phyloP scores from a whole-genome alignment of 352 stramenopile species.

The Pelagophyceae sp. region DNA sequence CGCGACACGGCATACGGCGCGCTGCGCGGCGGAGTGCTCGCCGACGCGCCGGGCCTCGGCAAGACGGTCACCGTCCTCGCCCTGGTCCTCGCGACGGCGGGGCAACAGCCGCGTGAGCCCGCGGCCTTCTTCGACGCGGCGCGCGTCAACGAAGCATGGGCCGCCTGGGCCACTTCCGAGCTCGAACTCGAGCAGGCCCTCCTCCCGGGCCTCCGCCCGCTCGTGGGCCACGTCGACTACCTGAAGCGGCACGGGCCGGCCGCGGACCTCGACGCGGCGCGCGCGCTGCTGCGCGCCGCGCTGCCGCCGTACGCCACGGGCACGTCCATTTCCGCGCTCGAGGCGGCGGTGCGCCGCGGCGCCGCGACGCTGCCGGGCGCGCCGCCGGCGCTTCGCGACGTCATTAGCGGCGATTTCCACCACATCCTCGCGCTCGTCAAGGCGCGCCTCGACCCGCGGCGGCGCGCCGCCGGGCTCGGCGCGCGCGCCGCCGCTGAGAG shows the following conservation, averaged over 20 bases:
- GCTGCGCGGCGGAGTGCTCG: constrained; percentile 53
- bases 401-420: not conserved
- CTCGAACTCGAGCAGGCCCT: not conserved
- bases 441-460: constrained; percentile 39
- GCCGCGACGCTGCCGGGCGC: not conserved
- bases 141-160: constrained; percentile 38
- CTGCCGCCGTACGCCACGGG: not conserved
- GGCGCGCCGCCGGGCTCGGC: constrained; percentile 30
- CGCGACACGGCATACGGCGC: constrained; percentile 30
- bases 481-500: constrained; percentile 39
- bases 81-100: constrained; percentile 44
- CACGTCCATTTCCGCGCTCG: not conserved
- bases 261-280: not conserved
- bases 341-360: not conserved
- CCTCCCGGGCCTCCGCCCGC: not conserved
- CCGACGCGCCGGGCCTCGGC: constrained; percentile 60
- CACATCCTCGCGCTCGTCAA: constrained; percentile 29
- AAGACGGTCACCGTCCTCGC: constrained; percentile 65
- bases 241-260: not conserved
- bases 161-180: not conserved
- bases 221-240: not conserved
- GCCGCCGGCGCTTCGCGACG: not conserved
- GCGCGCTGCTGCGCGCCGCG: not conserved
- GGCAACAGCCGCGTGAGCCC: constrained; percentile 33
- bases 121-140: constrained; percentile 42